A percentile compares a stretch with the other conserved stretches of the same genome.
These are phyloP conservation scores for Coelastrella sp. DNA, from an alignment of 139 green algal species.

Conservation along the genomic window DNA sequence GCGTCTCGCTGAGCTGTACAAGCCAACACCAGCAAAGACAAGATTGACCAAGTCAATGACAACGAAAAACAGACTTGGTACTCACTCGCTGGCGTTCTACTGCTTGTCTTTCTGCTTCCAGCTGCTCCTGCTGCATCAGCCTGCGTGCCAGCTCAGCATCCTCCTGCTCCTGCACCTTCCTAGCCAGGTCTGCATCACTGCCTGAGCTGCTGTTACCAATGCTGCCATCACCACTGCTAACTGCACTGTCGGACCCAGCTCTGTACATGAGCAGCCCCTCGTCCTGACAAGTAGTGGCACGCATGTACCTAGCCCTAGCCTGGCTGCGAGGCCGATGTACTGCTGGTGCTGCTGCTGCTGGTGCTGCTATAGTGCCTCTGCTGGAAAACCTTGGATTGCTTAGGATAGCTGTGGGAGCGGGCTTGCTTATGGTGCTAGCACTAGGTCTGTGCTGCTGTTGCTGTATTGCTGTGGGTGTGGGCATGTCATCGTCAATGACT, in stretches of 20 bases:
- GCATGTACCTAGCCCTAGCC: neutral
- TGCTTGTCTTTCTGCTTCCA: neutral
- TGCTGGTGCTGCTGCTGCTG: slow-evolving; percentile 22
- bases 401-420: neutral
- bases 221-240: neutral
- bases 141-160: slow-evolving; percentile 43
- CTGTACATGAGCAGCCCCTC: no score
- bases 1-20: no score
- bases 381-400: slow-evolving; percentile 1
- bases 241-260: no score
- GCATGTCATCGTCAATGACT: neutral
- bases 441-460: neutral
- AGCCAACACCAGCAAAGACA: no score
- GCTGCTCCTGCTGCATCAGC: slow-evolving; percentile 54
- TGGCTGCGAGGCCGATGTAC: neutral
- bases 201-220: slow-evolving; percentile 4
- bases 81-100: neutral
- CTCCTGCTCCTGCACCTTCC: slow-evolving; percentile 40
- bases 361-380: neutral
- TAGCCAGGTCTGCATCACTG: slow-evolving; percentile 24
- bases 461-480: neutral
- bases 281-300: no score
- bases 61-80: no score
- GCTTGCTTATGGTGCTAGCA: neutral
- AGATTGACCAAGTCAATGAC: no score